Evolutionary conservation across 192 early-diverging fungal genomes (phyloP).

Genomic region (Umbelopsis ramanniana): DNA sequence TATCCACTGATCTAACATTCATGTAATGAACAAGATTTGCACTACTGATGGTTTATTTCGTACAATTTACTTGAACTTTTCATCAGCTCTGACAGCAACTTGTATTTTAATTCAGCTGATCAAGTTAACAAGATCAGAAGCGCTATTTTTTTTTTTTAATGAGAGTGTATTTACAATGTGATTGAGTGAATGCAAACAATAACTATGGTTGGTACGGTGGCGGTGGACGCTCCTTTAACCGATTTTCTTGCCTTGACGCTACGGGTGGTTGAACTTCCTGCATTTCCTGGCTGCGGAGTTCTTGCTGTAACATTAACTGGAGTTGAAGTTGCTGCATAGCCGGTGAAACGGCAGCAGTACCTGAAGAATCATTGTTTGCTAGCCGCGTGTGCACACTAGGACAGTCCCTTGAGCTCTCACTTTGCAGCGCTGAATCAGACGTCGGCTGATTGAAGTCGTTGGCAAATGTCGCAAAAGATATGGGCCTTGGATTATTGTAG

Average conservation of each 20-base stretch:
- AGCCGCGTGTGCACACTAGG: neutral
- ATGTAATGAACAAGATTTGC: too few relatives aligned
- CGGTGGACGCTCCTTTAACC: neutral
- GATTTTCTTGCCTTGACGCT: neutral
- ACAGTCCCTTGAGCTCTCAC: neutral
- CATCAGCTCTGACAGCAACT: too few relatives aligned
- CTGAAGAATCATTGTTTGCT: too few relatives aligned
- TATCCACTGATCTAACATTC: too few relatives aligned
- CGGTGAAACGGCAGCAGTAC: neutral
- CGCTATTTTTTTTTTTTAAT: too few relatives aligned
- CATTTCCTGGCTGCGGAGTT: conserved; percentile 7
- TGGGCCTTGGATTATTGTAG: neutral
- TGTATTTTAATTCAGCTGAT: neutral
- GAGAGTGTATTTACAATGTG: conserved; percentile 1
- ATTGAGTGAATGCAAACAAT: neutral
- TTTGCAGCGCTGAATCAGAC: neutral
- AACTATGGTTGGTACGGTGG: conserved; percentile 25
- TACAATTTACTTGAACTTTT: too few relatives aligned
- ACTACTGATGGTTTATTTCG: too few relatives aligned
- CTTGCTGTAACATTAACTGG: conserved; percentile 16
- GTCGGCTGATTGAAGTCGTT: conserved; percentile 5
- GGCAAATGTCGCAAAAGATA: conserved; percentile 4
- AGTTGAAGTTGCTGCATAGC: conserved; percentile 28
- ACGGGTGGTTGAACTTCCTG: neutral
- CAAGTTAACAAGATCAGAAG: neutral